phyloP scores from a whole-genome alignment of 495 filamentous ascomycete species.

The Neurospora intermedia region DNA sequence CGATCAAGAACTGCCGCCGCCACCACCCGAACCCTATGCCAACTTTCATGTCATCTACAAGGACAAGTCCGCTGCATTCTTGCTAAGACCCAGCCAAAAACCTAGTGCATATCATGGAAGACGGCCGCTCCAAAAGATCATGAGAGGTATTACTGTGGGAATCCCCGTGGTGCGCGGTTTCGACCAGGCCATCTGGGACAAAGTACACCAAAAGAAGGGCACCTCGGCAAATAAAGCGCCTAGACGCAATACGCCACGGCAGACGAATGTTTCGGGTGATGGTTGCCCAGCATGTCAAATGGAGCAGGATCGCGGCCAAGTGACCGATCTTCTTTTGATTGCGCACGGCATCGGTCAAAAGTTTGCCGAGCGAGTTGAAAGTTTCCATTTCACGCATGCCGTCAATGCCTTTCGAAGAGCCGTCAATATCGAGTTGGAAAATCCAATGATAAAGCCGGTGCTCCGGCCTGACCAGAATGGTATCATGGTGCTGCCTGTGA shows the following conservation, averaged over 20 bases:
- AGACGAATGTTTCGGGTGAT: not conserved
- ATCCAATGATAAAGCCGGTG: slow-evolving; percentile 57
- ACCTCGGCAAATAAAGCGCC: slow-evolving; percentile 32
- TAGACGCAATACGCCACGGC: slow-evolving; percentile 15
- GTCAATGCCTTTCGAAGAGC: slow-evolving; percentile 84
- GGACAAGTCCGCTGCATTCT: slow-evolving; percentile 59
- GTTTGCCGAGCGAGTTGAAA: slow-evolving; percentile 88
- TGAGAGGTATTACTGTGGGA: slow-evolving; percentile 71
- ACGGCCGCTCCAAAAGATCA: slow-evolving; percentile 70
- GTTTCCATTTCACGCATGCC: slow-evolving; percentile 91
- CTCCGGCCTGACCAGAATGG: slow-evolving; percentile 55
- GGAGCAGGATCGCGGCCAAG: slow-evolving; percentile 54
- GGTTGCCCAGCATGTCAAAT: slow-evolving; percentile 41
- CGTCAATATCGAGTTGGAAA: slow-evolving; percentile 75
- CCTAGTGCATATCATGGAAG: slow-evolving; percentile 73
- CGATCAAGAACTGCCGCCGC: slow-evolving; percentile 23
- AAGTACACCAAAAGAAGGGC: slow-evolving; percentile 44
- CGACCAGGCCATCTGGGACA: slow-evolving; percentile 63
- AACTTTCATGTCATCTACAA: slow-evolving; percentile 76
- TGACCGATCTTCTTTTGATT: slow-evolving; percentile 80
- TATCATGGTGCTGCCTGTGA: slow-evolving; percentile 51
- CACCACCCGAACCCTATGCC: slow-evolving; percentile 36
- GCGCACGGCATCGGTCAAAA: slow-evolving; percentile 97
- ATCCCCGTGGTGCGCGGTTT: slow-evolving; percentile 85
- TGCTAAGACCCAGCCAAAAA: slow-evolving; percentile 66